Evolutionary conservation across 2,329 filamentous ascomycete genomes (phyloP), one percentile per base, ranked within the genome.

Genomic region (Fusarium pseudograminearum): DNA sequence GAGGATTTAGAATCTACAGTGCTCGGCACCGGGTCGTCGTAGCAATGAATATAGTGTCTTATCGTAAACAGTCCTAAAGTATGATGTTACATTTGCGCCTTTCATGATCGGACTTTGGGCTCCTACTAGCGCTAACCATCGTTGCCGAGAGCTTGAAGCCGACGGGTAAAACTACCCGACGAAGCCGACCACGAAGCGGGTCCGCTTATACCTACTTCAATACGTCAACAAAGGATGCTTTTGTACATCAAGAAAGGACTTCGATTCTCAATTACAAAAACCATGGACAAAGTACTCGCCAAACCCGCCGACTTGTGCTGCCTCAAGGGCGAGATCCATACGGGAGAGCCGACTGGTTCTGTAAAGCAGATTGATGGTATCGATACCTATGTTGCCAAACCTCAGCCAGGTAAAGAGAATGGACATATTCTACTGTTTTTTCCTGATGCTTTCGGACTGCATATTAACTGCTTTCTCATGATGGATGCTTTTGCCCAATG

Each of bases 401-500:
- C 45, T 14, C 12, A 16, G 18, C 33, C 33, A 0, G 7, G n/a
- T 1, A 26, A 3, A 3, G 28, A 28, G 2, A 57, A 57, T 26
- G 45, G 45, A 5, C 14, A 52, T 1, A 1, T 52, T n/a, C n/a
- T 57, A 7, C 16, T 52, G 6, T 16, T 57, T 1, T 57, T 57
- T 1, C 45, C 53, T 3, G 53, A 57, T 18, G 45, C 53, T 9
- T 52, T 52, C 6, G 45, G 53, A 1, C 4, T 57, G 7, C 53
- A 57, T 4, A 20, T 12, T 1, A 57, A 52, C 10, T 18, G 20
- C 4, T 52, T 52, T 16, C 45, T 57, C 0, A 31, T 52, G 45
- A 52, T 57, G 53, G 33, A 52, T 12, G 31, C 45, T 7, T 57
- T 52, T 36, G 53, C 53, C 2, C 45, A 57, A 12, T 52, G 45